These are phyloP conservation scores for Lathyrus oleraceus DNA, from an alignment of 306 rosid genomes.

Conservation along the genomic window DNA sequence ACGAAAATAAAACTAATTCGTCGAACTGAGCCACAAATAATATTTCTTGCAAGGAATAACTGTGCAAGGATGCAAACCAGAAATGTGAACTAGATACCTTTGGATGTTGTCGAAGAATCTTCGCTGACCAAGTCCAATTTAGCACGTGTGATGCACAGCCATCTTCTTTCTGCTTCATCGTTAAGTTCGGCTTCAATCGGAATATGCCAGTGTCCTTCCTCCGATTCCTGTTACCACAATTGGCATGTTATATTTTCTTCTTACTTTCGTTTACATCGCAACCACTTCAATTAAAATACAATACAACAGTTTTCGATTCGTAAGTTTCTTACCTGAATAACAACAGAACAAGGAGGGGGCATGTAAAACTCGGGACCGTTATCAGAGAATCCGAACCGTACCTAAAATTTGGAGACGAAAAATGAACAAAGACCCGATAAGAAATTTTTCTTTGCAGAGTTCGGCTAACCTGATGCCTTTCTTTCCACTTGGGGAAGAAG, in stretches of 20 bases:
- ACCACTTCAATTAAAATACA: constrained; percentile 1
- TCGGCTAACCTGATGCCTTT: constrained; percentile 88
- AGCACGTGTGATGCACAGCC: constrained; percentile 75
- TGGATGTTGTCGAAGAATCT: constrained; percentile 39
- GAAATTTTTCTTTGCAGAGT: constrained; percentile 18
- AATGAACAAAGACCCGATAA: too few species aligned
- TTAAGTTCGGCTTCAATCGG: constrained; percentile 68
- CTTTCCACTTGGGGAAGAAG: constrained; percentile 97
- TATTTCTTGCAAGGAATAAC: too few species aligned
- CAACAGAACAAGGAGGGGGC: constrained; percentile 94
- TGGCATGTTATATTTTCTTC: constrained; percentile 28
- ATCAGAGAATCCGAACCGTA: constrained; percentile 74
- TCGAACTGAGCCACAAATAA: not conserved
- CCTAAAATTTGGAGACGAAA: constrained; percentile 50
- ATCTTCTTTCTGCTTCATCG: constrained; percentile 66
- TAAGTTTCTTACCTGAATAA: constrained; percentile 70
- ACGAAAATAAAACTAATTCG: constrained; percentile 20
- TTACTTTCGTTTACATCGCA: constrained; percentile 5
- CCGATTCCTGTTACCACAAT: constrained; percentile 78
- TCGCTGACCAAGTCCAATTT: constrained; percentile 38
- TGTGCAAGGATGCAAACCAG: too few species aligned
- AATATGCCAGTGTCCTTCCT: constrained; percentile 85
- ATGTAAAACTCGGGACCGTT: constrained; percentile 82
- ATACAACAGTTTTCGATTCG: constrained; percentile 1
- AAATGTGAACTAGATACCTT: constrained; percentile 49